These are phyloP conservation scores for Inonotus hispidus DNA, from an alignment of 1,284 basidiomycete species.

Conservation along the genomic window DNA sequence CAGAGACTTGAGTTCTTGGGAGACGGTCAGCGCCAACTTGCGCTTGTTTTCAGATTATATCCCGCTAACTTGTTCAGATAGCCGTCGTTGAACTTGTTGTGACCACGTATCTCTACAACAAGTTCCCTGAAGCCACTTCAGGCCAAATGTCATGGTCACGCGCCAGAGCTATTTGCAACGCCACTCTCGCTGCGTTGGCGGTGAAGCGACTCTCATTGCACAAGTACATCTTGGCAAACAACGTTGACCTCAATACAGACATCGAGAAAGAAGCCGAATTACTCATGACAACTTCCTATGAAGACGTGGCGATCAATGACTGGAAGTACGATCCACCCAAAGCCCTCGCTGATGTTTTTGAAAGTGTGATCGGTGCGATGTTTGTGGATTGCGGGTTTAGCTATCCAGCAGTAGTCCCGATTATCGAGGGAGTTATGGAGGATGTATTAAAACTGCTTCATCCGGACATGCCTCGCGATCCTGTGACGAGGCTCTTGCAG, in stretches of 20 bases:
- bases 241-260: conserved; percentile 58
- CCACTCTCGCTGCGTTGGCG: conserved; percentile 64
- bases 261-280: conserved; percentile 56
- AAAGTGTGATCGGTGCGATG: conserved; percentile 80
- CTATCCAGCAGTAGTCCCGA: conserved; percentile 53
- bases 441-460: conserved; percentile 53
- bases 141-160: conserved; percentile 69
- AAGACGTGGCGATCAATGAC: conserved; percentile 59
- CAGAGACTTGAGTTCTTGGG: conserved; percentile 83
- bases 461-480: conserved; percentile 57
- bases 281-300: conserved; percentile 46
- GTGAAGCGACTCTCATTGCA: conserved; percentile 65
- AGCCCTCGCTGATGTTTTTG: conserved; percentile 69
- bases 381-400: conserved; percentile 76
- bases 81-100: conserved; percentile 76
- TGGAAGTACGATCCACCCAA: conserved; percentile 85
- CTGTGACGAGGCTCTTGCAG: conserved; percentile 58
- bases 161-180: conserved; percentile 66
- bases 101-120: conserved; percentile 64
- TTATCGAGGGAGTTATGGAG: conserved; percentile 57
- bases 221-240: conserved; percentile 64
- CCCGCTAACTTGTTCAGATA: conserved; percentile 24
- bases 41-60: background rate
- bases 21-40: conserved; percentile 51
- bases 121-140: conserved; percentile 65